phyloP scores from a whole-genome alignment of 768 basidiomycete genomes.

The Lentinus brumalis region DNA sequence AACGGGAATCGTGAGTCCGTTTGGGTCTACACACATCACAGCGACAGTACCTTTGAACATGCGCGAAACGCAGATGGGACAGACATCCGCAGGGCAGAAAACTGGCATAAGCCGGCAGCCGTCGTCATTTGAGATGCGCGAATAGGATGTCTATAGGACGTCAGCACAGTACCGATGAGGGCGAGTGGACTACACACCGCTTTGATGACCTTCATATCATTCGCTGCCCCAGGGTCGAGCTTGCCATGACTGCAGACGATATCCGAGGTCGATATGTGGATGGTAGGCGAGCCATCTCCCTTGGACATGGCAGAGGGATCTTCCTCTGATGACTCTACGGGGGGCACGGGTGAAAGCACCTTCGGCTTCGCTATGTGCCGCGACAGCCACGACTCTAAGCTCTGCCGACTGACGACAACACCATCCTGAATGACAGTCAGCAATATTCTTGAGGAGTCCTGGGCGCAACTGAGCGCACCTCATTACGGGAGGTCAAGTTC shows the following conservation, averaged over 20 bases:
- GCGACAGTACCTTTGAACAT: slow-evolving; percentile 56
- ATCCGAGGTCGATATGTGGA: slow-evolving; percentile 37
- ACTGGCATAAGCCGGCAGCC: slow-evolving; percentile 51
- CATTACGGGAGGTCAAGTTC: slow-evolving; percentile 48
- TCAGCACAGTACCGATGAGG: background rate
- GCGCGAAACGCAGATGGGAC: slow-evolving; percentile 56
- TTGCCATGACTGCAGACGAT: slow-evolving; percentile 64
- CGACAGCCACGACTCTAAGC: slow-evolving; percentile 63
- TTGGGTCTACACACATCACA: background rate
- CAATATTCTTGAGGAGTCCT: background rate
- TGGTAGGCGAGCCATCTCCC: background rate
- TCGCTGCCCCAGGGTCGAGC: slow-evolving; percentile 61
- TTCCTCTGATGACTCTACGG: background rate
- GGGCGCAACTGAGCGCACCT: slow-evolving; percentile 38
- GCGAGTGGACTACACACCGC: slow-evolving; percentile 40
- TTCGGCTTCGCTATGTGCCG: slow-evolving; percentile 38
- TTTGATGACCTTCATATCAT: slow-evolving; percentile 69
- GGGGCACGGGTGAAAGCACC: slow-evolving; percentile 7
- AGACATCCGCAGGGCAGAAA: slow-evolving; percentile 55
- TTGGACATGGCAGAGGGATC: background rate
- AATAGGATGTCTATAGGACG: slow-evolving; percentile 43
- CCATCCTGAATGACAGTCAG: slow-evolving; percentile 43
- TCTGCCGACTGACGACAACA: slow-evolving; percentile 60
- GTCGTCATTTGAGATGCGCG: slow-evolving; percentile 41
- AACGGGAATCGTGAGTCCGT: background rate